Percentiles rank a stretch among this genome's conserved stretches.
These are phyloP conservation scores for Tetrapisispora taiwanensis DNA, from an alignment of 805 yeast species.

Conservation along the genomic window DNA sequence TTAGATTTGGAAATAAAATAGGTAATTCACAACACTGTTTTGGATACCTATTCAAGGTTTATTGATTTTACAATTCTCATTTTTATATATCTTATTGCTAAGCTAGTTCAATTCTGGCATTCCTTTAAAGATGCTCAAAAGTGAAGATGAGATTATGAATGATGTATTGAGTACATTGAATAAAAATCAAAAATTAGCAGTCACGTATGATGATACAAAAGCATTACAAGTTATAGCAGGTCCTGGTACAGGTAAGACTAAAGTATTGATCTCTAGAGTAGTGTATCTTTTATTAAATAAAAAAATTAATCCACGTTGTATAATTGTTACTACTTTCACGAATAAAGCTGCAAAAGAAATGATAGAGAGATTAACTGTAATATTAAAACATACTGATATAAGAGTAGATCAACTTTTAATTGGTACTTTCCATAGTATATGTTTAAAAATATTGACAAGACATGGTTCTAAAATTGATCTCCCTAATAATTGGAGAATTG, in stretches of 20 bases:
- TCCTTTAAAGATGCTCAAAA: background rate
- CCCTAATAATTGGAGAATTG: slow-evolving; percentile 39
- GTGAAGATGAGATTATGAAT: background rate
- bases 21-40: no score
- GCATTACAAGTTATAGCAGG: slow-evolving; percentile 50
- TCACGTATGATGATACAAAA: slow-evolving; percentile 31
- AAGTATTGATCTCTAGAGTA: slow-evolving; percentile 69
- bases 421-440: slow-evolving; percentile 88
- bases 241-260: slow-evolving; percentile 73
- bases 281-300: slow-evolving; percentile 51
- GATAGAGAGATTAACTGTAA: slow-evolving; percentile 45
- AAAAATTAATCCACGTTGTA: slow-evolving; percentile 45
- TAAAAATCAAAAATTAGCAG: slow-evolving; percentile 37
- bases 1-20: no score
- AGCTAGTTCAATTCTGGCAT: no score
- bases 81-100: no score
- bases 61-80: no score
- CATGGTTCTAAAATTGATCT: slow-evolving; percentile 45
- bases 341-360: slow-evolving; percentile 87
- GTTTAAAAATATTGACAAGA: slow-evolving; percentile 46
- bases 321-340: slow-evolving; percentile 87
- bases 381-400: slow-evolving; percentile 26
- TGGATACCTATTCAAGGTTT: no score
- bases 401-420: slow-evolving; percentile 42
- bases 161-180: slow-evolving; percentile 21